Conservation (phyloP, 352 stramenopile genomes). For the Phytopythium ostracodes region DNA sequence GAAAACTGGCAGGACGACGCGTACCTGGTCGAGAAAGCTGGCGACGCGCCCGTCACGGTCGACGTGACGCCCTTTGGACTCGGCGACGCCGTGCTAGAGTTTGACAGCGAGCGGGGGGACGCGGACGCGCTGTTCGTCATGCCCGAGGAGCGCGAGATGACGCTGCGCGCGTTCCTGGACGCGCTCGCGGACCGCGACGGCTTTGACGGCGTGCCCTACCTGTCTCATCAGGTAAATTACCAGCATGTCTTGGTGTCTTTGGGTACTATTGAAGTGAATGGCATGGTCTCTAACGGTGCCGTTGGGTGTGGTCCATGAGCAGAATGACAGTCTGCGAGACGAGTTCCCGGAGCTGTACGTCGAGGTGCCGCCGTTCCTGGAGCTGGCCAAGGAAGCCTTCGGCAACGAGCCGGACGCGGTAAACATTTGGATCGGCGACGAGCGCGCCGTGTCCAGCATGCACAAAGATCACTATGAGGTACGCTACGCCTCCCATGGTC, state of each 20-base stretch:
- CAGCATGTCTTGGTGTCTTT: no score
- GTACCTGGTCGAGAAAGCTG: constrained; percentile 47
- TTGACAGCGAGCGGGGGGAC: constrained; percentile 17
- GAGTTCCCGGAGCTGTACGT: constrained; percentile 63
- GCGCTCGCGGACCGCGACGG: constrained; percentile 39
- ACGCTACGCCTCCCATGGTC: no score
- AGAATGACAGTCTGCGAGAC: constrained; percentile 75
- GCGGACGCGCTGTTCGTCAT: constrained; percentile 58
- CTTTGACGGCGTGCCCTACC: constrained; percentile 77
- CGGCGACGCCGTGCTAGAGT: constrained; percentile 60
- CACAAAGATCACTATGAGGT: constrained; percentile 98
- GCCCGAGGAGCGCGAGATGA: constrained; percentile 79
- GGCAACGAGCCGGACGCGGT: constrained; percentile 84
- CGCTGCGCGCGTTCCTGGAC: constrained; percentile 47
- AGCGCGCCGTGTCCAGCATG: constrained; percentile 92
- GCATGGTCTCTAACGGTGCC: not conserved
- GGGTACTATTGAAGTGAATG: not conserved
- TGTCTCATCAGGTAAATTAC: constrained; percentile 83
- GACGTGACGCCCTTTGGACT: constrained; percentile 77
- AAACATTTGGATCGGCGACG: constrained; percentile 98
- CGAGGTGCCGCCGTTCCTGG: constrained; percentile 58
- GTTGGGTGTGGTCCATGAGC: constrained; percentile 1
- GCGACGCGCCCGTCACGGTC: constrained; percentile 50
- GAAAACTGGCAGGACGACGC: constrained; percentile 47
- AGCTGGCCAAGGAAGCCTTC: constrained; percentile 60